Evolutionary conservation across 441 rosid genomes (phyloP), one percentile per base, ranked within the genome.

Genomic region (Caryocar brasiliense): DNA sequence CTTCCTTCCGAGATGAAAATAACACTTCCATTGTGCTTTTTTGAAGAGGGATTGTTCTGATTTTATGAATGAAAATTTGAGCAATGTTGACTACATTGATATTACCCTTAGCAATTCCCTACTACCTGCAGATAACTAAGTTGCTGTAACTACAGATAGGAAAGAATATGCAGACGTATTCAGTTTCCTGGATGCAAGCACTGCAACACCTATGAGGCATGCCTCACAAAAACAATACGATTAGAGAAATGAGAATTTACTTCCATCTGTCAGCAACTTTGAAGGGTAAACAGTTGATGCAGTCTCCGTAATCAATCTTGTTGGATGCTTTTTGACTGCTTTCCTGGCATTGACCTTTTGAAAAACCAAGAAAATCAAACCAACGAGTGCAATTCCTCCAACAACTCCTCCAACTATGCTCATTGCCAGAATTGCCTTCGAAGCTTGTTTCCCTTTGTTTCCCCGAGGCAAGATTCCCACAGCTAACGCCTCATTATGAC

Each of bases 401-500:
- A 72, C 18, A 53, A 80, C 56, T 47, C 86, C 83, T 58, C 82
- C 94, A 6, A 61, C 61, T 60, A 80, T 61, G 6, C 86, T 74
- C 40, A 76, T 39, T 35, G 72, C 74, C 70, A 85, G 54, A 45
- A 70, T 58, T 39, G 67, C 47, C 47, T 66, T 76, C 7, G 76
- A 61, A 34, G 50, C 40, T 40, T 51, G 64, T 26, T 61, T 61
- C 40, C 10, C 51, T 59, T 62, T 68, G 64, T 70, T 79, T 55
- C 30, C 56, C 62, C 48, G 70, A 15, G 87, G 86, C 51, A 92
- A 17, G 56, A 81, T 64, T 50, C 96, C 98, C 24, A 87, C 98
- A 32, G 98, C 96, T 25, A 92, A 78, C 53, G 98, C 96, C 71
- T 82, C 86, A 47, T 85, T 92, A 30, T 61, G 76, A 70, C 98